These are phyloP conservation scores for Ampelomyces quisqualis DNA, from an alignment of 2,329 filamentous ascomycete species.

Conservation along the genomic window DNA sequence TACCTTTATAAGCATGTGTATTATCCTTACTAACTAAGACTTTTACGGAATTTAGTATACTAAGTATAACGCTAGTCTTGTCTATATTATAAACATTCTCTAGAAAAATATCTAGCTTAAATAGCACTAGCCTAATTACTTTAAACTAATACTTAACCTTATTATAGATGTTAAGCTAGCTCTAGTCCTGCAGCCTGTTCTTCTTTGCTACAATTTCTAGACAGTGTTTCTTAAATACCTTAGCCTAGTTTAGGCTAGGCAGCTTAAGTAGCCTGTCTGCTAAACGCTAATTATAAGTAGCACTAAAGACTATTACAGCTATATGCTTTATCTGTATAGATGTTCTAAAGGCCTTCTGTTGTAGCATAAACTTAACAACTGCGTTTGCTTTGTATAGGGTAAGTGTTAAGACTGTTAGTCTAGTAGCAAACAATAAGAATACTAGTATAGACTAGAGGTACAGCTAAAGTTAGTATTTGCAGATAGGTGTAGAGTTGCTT, in stretches of 20 bases:
- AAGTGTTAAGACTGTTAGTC: too few species aligned
- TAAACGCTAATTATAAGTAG: slow-evolving; percentile 9
- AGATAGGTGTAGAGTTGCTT: too few species aligned
- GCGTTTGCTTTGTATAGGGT: slow-evolving; percentile 32
- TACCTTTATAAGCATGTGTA: slow-evolving; percentile 16
- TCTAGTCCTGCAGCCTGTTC: slow-evolving; percentile 22
- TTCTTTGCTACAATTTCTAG: slow-evolving; percentile 16
- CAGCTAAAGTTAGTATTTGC: too few species aligned
- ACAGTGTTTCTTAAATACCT: slow-evolving; percentile 14
- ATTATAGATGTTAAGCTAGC: slow-evolving; percentile 19
- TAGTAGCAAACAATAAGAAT: too few species aligned
- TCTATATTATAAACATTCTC: slow-evolving; percentile 24
- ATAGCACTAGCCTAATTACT: slow-evolving; percentile 17
- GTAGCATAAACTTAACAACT: slow-evolving; percentile 20
- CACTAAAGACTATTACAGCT: slow-evolving; percentile 16
- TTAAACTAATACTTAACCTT: slow-evolving; percentile 29
- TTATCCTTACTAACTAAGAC: slow-evolving; percentile 23
- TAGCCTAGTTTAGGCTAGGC: slow-evolving; percentile 20
- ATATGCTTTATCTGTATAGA: slow-evolving; percentile 21
- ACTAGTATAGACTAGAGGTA: too few species aligned
- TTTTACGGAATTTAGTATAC: slow-evolving; percentile 5
- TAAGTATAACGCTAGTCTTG: slow-evolving; percentile 2
- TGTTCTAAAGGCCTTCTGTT: slow-evolving; percentile 15
- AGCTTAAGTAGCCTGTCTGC: slow-evolving; percentile 12
- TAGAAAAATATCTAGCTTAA: slow-evolving; percentile 10